Evolutionary conservation across 2,329 filamentous ascomycete genomes (phyloP).

Genomic region (Diatrype stigma): DNA sequence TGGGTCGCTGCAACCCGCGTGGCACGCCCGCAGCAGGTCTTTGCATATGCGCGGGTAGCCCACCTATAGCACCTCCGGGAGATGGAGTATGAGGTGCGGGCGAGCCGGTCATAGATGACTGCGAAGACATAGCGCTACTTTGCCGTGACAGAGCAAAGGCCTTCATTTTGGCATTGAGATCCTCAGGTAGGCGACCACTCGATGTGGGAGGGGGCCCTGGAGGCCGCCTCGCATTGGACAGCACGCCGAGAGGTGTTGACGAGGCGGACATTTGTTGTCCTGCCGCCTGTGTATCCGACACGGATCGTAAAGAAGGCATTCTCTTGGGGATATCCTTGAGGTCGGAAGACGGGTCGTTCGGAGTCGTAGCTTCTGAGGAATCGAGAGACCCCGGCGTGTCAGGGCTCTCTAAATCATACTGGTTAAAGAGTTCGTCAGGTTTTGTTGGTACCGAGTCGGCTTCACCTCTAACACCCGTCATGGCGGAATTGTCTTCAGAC

Average conservation of each 20-base stretch:
- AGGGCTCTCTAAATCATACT: conserved; percentile 31
- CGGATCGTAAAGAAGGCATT: conserved; percentile 55
- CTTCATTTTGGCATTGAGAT: conserved; percentile 43
- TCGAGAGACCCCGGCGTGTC: conserved; percentile 41
- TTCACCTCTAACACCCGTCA: conserved; percentile 12
- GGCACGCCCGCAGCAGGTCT: conserved; percentile 31
- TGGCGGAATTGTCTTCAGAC: conserved; percentile 5
- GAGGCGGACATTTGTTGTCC: conserved; percentile 63
- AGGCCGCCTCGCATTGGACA: conserved; percentile 62
- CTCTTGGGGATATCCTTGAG: conserved; percentile 36
- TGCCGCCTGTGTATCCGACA: conserved; percentile 52
- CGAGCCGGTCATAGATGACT: conserved; percentile 26
- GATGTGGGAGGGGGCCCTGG: conserved; percentile 37
- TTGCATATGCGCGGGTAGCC: conserved; percentile 40
- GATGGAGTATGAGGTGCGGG: conserved; percentile 26
- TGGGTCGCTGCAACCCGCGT: conserved; percentile 37
- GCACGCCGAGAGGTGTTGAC: conserved; percentile 77
- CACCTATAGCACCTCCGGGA: conserved; percentile 25
- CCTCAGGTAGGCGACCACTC: conserved; percentile 37
- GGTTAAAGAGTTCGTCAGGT: conserved; percentile 40
- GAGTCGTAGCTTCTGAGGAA: conserved; percentile 46
- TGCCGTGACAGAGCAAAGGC: conserved; percentile 44
- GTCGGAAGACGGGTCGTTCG: conserved; percentile 31
- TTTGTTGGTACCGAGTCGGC: conserved; percentile 38
- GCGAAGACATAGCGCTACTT: conserved; percentile 30